Percentiles rank a stretch among this genome's conserved stretches.
Evolutionary conservation across 2,329 filamentous ascomycete genomes (phyloP).

Genomic region (Zymoseptoria crescenta): DNA sequence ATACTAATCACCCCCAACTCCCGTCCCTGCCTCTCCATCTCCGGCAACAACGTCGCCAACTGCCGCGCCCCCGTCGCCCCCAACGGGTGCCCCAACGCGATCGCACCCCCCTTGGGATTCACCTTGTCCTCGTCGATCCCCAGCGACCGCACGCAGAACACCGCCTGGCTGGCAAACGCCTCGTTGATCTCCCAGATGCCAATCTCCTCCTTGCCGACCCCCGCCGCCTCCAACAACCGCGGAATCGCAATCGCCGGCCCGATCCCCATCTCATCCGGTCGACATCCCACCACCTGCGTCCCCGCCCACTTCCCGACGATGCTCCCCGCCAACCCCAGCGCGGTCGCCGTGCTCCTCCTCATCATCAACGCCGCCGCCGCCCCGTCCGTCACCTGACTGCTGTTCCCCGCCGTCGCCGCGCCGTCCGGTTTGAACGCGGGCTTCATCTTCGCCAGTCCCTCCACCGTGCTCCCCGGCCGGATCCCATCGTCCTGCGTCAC

Average conservation of each 20-base stretch:
- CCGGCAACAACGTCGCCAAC: constrained; percentile 63
- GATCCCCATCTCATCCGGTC: constrained; percentile 89
- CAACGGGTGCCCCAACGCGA: constrained; percentile 86
- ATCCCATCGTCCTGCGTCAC: constrained; percentile 79
- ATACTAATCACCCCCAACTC: constrained; percentile 83
- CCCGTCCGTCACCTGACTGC: constrained; percentile 77
- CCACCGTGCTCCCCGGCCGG: constrained; percentile 56
- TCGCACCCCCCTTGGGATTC: constrained; percentile 88
- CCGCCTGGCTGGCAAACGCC: constrained; percentile 56
- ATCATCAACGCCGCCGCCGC: constrained; percentile 78
- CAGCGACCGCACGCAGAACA: constrained; percentile 64
- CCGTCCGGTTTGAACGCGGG: constrained; percentile 74
- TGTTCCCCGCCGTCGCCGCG: constrained; percentile 76
- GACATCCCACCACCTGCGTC: constrained; percentile 67
- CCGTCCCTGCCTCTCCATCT: constrained; percentile 58
- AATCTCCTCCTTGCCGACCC: constrained; percentile 61
- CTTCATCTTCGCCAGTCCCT: constrained; percentile 71
- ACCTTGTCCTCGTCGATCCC: constrained; percentile 64
- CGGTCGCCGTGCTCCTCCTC: constrained; percentile 69
- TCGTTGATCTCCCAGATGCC: constrained; percentile 93
- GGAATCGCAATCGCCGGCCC: constrained; percentile 83
- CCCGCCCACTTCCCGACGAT: constrained; percentile 81
- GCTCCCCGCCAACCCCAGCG: constrained; percentile 58
- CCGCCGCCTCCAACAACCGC: constrained; percentile 63
- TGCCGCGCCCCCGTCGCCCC: constrained; percentile 82